Percentiles rank a stretch among this genome's conserved stretches.
These are phyloP conservation scores for Phytophthora palmivora DNA, from an alignment of 352 stramenopile genomes.

Conservation along the genomic window DNA sequence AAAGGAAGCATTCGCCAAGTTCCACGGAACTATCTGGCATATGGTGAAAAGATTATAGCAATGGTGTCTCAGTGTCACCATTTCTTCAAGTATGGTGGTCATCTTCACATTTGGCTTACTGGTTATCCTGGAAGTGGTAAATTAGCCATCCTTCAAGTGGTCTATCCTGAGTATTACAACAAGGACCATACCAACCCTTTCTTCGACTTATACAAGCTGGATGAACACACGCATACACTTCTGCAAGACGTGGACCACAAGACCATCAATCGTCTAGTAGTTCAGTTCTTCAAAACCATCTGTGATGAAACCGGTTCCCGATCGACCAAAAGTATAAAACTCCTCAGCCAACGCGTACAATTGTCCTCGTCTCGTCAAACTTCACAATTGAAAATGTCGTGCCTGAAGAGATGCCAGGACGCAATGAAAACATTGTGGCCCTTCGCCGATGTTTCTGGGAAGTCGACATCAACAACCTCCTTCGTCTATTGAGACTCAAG, in stretches of 20 bases:
- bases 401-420: background rate
- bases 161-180: slow-evolving; percentile 5
- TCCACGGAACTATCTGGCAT: background rate
- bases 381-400: background rate
- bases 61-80: background rate
- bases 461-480: background rate
- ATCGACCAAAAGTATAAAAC: slow-evolving; percentile 11
- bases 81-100: slow-evolving; percentile 1
- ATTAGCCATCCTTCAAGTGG: background rate
- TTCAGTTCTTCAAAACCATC: slow-evolving; percentile 6
- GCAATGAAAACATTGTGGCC: background rate
- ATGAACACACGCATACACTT: background rate
- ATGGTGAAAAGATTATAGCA: background rate
- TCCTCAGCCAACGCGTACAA: background rate
- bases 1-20: background rate
- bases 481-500: background rate
- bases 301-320: slow-evolving; percentile 4
- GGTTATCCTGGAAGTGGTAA: slow-evolving; percentile 1
- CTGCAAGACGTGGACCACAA: slow-evolving; percentile 6
- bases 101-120: slow-evolving; percentile 3
- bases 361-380: background rate
- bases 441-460: background rate
- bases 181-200: background rate
- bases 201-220: background rate
- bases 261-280: background rate